phyloP scores from a whole-genome alignment of 1,284 basidiomycete species.

The Ustilago tritici region DNA sequence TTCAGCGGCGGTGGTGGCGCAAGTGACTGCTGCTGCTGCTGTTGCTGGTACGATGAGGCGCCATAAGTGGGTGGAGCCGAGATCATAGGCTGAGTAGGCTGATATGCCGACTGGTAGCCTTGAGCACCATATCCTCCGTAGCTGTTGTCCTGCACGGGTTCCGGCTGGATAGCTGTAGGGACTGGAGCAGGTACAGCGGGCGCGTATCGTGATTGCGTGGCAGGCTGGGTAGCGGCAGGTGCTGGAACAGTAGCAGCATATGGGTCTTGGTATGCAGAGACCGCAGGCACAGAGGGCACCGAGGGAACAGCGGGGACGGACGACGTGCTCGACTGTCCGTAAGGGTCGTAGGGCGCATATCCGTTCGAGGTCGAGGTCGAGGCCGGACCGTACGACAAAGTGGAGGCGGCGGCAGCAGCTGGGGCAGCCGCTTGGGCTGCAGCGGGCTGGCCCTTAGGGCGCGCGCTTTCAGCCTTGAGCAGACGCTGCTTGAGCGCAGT shows the following conservation, averaged over 20 bases:
- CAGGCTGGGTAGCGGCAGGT: constrained; percentile 66
- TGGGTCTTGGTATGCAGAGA: constrained; percentile 36
- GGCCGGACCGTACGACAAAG: constrained; percentile 34
- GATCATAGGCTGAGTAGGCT: constrained; percentile 57
- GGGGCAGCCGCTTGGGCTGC: constrained; percentile 15
- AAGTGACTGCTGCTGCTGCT: constrained; percentile 47
- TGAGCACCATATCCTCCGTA: constrained; percentile 40
- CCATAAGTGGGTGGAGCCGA: constrained; percentile 71
- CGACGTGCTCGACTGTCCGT: constrained; percentile 20
- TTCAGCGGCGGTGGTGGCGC: constrained; percentile 73
- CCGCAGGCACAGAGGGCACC: constrained; percentile 38
- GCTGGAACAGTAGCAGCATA: constrained; percentile 64
- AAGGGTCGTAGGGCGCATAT: constrained; percentile 42
- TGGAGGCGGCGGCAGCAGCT: constrained; percentile 18
- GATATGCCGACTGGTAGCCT: constrained; percentile 69
- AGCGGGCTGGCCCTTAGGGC: constrained; percentile 29
- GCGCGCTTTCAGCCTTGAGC: constrained; percentile 53
- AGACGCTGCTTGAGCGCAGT: constrained; percentile 53
- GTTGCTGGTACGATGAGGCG: constrained; percentile 33
- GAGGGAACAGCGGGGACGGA: constrained; percentile 38
- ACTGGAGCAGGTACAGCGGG: constrained; percentile 70
- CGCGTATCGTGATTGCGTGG: constrained; percentile 69
- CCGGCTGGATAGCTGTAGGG: constrained; percentile 30
- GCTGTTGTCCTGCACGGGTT: constrained; percentile 30
- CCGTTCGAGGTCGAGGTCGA: constrained; percentile 41